Evolutionary conservation across 2,329 filamentous ascomycete species (phyloP), one percentile per base, ranked within the genome.

Genomic region (Alternaria sp.): DNA sequence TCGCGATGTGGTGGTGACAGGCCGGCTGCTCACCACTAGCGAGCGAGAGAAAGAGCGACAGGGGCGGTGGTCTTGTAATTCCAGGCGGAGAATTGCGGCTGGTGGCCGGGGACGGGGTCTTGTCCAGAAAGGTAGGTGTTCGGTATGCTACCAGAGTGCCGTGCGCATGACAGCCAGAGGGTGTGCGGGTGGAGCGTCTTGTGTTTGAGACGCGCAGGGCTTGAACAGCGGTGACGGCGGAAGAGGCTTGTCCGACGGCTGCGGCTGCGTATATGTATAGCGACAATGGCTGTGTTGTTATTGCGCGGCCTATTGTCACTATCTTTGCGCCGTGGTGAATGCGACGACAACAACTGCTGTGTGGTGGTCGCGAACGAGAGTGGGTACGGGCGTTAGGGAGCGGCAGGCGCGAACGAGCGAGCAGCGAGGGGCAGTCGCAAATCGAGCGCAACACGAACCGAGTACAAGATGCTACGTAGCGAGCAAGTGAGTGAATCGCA

Each of bases 1-100:
- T 49, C 28, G 63, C 59, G 57, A 62, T 62, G 22, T 49, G 43
- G 70, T 49, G 71, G 74, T 75, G 66, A 78, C 76, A 78, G 76
- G 61, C 76, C 76, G 57, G 76, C 76, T 78, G 76, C 68, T 68
- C 69, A 77, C 73, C 74, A 75, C 75, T 71, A 64, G 63, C 58
- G 61, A 70, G 62, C 55, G 61, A 59, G 59, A 48, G 62, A 73
- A 66, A 62, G 72, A 74, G 68, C 59, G 73, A 74, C 69, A 72
- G 64, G 67, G 71, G 65, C 46, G 58, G 36, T 57, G 62, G 57
- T 69, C 64, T 69, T 69, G 63, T 66, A 59, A 57, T 30, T 30
- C 28, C 61, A 18, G 49, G 58, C 51, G 42, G 64, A 70, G 36
- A 54, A 56, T 49, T 59, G 63, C 64, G 62, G 62, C 49, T 61